These are phyloP conservation scores for Dendrocalamus sinicus DNA, from an alignment of 176 grass and related monocot species.

Conservation along the genomic window DNA sequence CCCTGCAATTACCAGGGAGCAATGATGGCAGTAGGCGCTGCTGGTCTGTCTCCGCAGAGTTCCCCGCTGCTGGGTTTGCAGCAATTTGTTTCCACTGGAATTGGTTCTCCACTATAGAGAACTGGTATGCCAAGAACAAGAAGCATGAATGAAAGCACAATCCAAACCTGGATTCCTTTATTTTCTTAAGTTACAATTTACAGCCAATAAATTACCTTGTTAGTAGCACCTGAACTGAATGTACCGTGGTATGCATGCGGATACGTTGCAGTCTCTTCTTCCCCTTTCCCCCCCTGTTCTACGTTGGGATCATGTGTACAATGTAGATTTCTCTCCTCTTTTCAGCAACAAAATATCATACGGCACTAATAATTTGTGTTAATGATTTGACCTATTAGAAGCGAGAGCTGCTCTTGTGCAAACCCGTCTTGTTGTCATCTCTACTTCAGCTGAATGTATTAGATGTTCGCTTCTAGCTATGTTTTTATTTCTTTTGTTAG, in stretches of 20 bases:
- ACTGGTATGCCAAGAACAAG: conserved; percentile 49
- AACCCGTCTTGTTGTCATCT: not conserved
- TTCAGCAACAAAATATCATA: not conserved
- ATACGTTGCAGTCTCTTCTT: no score
- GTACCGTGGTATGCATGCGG: no score
- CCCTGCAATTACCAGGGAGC: no score
- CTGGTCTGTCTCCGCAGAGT: no score
- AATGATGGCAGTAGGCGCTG: no score
- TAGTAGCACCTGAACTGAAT: not conserved
- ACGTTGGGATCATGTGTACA: no score
- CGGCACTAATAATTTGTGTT: not conserved
- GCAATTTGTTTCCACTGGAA: no score
- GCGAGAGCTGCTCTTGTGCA: not conserved
- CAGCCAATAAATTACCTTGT: not conserved
- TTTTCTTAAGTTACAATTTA: not conserved
- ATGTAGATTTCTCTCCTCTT: no score
- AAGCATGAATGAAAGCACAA: conserved; percentile 29
- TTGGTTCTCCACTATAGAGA: no score
- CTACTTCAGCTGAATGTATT: not conserved
- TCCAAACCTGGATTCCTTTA: not conserved
- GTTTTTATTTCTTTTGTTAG: not conserved
- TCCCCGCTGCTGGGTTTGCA: no score
- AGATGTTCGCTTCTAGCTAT: not conserved
- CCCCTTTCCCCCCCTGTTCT: no score
- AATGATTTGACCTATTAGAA: not conserved